Evolutionary conservation across 768 basidiomycete species (phyloP), one percentile per base, ranked within the genome.

Genomic region (Tephrocybe sp.): DNA sequence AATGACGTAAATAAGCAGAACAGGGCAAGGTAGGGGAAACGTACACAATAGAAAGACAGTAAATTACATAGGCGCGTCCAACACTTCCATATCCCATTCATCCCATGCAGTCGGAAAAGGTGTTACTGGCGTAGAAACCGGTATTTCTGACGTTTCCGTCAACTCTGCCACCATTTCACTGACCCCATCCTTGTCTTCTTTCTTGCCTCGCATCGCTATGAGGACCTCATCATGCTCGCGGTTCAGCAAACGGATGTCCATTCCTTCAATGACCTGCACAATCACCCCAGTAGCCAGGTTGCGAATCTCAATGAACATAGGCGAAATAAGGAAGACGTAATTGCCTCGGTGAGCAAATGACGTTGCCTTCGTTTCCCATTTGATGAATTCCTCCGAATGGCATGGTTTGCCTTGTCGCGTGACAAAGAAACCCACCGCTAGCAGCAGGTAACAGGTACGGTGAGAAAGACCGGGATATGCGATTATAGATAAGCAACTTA

Each of bases 201-300:
- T 75, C 46, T 63, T 62, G 9, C 87, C 87, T 35, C 72, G 75
- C 84, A 85, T 85, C 11, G 76, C 86, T 4, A 85, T 70, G 39
- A 91, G 62, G 19, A 88, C 72, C 5, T 80, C 72, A 45, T 79
- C 77, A 26, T 76, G 70, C 38, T 72, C 66, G 35, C 59, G 65
- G 0, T 86, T 75, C 42, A 89, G 65, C 23, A 89, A 73, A 20
- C 87, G 81, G 33, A 92, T 77, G 58, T 90, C 87, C 10, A 60
- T 58, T 0, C 76, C 89, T 60, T 89, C 86, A 39, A 92, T 82
- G n/a, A 91, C 87, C 66, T 93, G 91, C n/a, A 84, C 80, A 16
- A 93, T 80, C 45, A 78, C 67, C 4, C 87, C 84, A 1, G 84
- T 85, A 12, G 71, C 66, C 22, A 82, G 68, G 52, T 81, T 73